These are phyloP conservation scores for Taiozyma sp. DNA, from an alignment of 1,139 yeast genomes.

Conservation along the genomic window DNA sequence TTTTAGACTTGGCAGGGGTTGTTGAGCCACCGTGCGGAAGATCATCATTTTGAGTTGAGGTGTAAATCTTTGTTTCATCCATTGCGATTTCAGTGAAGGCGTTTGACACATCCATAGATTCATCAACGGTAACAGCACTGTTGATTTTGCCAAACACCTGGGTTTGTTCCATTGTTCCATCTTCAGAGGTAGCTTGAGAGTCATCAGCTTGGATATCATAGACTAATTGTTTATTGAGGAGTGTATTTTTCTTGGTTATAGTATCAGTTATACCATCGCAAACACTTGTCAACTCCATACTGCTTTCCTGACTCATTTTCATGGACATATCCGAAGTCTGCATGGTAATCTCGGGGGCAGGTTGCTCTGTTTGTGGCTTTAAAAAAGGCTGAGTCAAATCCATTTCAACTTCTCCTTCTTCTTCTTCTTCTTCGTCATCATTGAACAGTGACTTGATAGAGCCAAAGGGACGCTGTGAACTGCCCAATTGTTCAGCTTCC, in stretches of 20 bases:
- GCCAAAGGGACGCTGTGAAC: constrained; percentile 21
- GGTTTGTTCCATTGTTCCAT: constrained; percentile 25
- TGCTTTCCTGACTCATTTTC: constrained; percentile 2
- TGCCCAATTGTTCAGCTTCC: background rate
- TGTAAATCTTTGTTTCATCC: constrained; percentile 12
- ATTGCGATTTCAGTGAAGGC: constrained; percentile 10
- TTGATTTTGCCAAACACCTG: constrained; percentile 4
- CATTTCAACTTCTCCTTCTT: constrained; percentile 15
- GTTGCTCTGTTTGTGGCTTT: background rate
- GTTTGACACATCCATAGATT: constrained; percentile 11
- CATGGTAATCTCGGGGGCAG: no score
- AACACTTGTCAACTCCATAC: constrained; percentile 17
- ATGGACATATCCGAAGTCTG: background rate
- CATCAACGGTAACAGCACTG: background rate
- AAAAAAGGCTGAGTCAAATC: constrained; percentile 18
- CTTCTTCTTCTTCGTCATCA: constrained; percentile 16
- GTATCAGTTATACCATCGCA: constrained; percentile 17
- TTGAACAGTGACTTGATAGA: constrained; percentile 22
- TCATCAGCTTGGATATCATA: background rate
- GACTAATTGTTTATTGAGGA: constrained; percentile 14
- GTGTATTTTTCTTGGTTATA: constrained; percentile 17
- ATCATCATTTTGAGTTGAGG: constrained; percentile 1
- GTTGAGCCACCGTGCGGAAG: background rate
- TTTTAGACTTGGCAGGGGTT: constrained; percentile 5
- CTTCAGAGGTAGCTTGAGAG: constrained; percentile 1